A percentile compares a stretch with the other conserved stretches of the same genome.
phyloP scores from a whole-genome alignment of 192 early-diverging fungal species.

The Allomyces macrogynus region DNA sequence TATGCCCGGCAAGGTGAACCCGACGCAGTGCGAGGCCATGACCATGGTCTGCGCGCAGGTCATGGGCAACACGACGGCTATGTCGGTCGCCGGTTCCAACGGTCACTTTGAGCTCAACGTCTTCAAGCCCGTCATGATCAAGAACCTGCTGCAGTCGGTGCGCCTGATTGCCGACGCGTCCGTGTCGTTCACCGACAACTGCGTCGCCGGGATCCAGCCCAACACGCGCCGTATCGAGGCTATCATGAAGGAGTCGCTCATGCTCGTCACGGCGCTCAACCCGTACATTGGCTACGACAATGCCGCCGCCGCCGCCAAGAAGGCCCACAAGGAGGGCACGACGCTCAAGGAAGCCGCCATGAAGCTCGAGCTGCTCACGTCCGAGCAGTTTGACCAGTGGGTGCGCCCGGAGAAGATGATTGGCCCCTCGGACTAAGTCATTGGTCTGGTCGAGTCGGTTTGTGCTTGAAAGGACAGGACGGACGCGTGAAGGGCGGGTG shows the following conservation, averaged over 20 bases:
- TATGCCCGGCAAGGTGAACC: conserved; percentile 99
- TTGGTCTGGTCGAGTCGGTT: too few relatives aligned
- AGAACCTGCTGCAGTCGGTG: conserved; percentile 87
- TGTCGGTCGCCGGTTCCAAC: conserved; percentile 79
- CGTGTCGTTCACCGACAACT: conserved; percentile 87
- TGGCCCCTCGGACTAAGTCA: conserved; percentile 18
- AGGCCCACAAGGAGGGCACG: conserved; percentile 76
- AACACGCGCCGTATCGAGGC: conserved; percentile 75
- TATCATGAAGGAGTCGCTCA: conserved; percentile 79
- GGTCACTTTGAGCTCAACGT: conserved; percentile 99
- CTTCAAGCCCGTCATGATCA: conserved; percentile 98
- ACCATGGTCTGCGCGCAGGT: conserved; percentile 99
- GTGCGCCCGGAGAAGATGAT: conserved; percentile 83
- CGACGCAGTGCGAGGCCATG: conserved; percentile 98
- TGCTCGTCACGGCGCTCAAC: conserved; percentile 98
- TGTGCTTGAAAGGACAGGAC: too few relatives aligned
- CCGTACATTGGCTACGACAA: conserved; percentile 72
- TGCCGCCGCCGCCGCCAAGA: conserved; percentile 91
- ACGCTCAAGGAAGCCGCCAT: conserved; percentile 86
- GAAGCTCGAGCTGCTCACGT: conserved; percentile 59
- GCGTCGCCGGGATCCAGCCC: conserved; percentile 81
- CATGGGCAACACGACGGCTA: conserved; percentile 93
- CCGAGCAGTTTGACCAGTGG: conserved; percentile 88
- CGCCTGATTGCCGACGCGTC: conserved; percentile 68
- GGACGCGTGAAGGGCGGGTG: too few relatives aligned